These are phyloP conservation scores for Beauveria sp. DNA, from an alignment of 2,329 filamentous ascomycete genomes.

Conservation along the genomic window DNA sequence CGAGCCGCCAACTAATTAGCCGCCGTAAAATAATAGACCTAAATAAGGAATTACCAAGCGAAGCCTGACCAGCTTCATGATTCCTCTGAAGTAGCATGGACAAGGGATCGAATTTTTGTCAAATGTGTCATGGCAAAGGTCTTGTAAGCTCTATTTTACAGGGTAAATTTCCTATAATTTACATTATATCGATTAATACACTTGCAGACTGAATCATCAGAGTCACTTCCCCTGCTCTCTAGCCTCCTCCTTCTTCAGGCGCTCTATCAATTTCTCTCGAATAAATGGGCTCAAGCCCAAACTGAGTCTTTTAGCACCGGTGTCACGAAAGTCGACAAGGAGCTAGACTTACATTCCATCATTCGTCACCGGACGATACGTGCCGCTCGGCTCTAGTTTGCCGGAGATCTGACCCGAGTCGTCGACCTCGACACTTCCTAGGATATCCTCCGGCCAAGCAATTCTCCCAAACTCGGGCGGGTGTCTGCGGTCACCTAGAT, in stretches of 20 bases:
- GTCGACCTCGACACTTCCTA: conserved; percentile 60
- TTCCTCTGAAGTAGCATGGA: no score
- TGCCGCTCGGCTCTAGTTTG: conserved; percentile 52
- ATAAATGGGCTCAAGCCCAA: conserved; percentile 48
- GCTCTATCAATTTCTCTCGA: conserved; percentile 41
- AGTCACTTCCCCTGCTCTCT: conserved; percentile 14
- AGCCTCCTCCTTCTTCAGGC: conserved; percentile 40
- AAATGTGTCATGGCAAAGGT: no score
- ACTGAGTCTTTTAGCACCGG: conserved; percentile 27
- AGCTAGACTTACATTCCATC: conserved; percentile 54
- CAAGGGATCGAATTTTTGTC: no score
- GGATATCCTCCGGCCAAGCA: conserved; percentile 62
- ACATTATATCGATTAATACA: background rate
- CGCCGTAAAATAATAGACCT: no score
- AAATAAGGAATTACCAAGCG: no score
- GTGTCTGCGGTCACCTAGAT: conserved; percentile 56
- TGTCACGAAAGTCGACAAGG: background rate
- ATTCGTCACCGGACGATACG: conserved; percentile 56
- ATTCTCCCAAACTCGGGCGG: conserved; percentile 61
- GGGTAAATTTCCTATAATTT: background rate
- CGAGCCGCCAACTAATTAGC: no score
- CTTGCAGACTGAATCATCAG: background rate
- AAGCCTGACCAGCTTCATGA: no score
- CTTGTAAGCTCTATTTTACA: background rate
- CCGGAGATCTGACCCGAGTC: conserved; percentile 49